phyloP scores from a whole-genome alignment of 2,329 filamentous ascomycete genomes.

The Dothiorella sarmentorum region DNA sequence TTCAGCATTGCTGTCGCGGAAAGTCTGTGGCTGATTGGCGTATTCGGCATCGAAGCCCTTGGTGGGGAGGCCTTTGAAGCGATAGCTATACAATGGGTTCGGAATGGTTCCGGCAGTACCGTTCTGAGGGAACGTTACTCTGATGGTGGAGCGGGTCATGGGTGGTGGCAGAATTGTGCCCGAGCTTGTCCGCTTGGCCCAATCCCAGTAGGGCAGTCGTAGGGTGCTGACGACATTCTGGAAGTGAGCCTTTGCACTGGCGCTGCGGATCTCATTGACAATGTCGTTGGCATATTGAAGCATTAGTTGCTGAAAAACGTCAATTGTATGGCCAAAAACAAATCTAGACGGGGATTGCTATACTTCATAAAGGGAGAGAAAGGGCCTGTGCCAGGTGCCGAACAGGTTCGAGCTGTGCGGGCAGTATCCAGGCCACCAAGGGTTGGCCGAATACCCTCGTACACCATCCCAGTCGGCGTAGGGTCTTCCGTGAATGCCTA shows the following conservation, averaged over 20 bases:
- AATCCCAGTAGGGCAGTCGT: slow-evolving; percentile 46
- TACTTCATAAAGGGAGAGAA: slow-evolving; percentile 63
- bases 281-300: slow-evolving; percentile 35
- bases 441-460: not conserved
- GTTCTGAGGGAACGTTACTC: slow-evolving; percentile 34
- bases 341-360: not conserved
- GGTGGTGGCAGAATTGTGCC: slow-evolving; percentile 32
- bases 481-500: slow-evolving; percentile 35
- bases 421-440: slow-evolving; percentile 60
- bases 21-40: slow-evolving; percentile 13
- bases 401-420: slow-evolving; percentile 75
- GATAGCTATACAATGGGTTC: slow-evolving; percentile 40
- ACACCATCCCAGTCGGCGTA: slow-evolving; percentile 29
- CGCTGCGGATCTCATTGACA: slow-evolving; percentile 35
- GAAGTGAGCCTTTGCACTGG: slow-evolving; percentile 31
- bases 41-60: slow-evolving; percentile 33
- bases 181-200: slow-evolving; percentile 36
- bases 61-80: slow-evolving; percentile 25
- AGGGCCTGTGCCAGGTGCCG: slow-evolving; percentile 81
- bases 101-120: slow-evolving; percentile 28
- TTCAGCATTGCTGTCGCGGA: slow-evolving; percentile 45
- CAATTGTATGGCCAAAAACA: not conserved
- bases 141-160: slow-evolving; percentile 34
- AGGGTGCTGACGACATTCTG: slow-evolving; percentile 35
- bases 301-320: slow-evolving; percentile 34